Conservation (phyloP, 176 grass and related monocot genomes). For the Hyparrhenia diplandra region DNA sequence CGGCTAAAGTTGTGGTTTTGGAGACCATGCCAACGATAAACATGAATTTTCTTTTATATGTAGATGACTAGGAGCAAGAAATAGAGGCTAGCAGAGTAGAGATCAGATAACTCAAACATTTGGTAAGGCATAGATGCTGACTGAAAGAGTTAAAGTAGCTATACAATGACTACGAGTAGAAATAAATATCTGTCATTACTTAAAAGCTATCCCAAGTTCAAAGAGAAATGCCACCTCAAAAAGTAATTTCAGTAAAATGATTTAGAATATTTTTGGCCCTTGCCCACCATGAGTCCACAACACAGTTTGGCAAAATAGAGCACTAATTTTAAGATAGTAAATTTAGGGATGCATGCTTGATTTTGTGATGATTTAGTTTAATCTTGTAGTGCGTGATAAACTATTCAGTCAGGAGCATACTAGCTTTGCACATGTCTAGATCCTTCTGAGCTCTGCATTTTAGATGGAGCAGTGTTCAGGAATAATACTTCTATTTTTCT, state of each 20-base stretch:
- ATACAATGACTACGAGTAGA: too few relatives aligned
- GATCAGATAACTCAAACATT: background rate
- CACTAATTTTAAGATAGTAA: background rate
- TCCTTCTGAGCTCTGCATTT: conserved; percentile 8
- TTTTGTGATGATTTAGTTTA: background rate
- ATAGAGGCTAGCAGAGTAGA: background rate
- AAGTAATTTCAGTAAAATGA: conserved; percentile 5
- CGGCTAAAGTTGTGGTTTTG: background rate
- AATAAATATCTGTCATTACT: too few relatives aligned
- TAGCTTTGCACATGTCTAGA: conserved; percentile 1
- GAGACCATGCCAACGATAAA: background rate
- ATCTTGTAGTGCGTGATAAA: background rate
- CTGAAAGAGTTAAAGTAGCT: background rate
- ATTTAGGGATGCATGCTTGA: background rate
- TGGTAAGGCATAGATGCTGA: background rate
- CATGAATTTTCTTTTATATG: background rate
- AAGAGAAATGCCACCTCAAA: conserved; percentile 9
- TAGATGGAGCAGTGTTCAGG: too few relatives aligned
- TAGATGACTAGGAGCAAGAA: background rate
- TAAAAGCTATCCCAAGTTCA: conserved; percentile 17
- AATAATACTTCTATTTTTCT: too few relatives aligned
- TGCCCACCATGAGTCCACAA: background rate
- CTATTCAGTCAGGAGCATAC: conserved; percentile 1
- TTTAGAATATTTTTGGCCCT: background rate
- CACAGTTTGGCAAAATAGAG: background rate